phyloP scores from a whole-genome alignment of 768 basidiomycete genomes.

The Termitomyces sp. region DNA sequence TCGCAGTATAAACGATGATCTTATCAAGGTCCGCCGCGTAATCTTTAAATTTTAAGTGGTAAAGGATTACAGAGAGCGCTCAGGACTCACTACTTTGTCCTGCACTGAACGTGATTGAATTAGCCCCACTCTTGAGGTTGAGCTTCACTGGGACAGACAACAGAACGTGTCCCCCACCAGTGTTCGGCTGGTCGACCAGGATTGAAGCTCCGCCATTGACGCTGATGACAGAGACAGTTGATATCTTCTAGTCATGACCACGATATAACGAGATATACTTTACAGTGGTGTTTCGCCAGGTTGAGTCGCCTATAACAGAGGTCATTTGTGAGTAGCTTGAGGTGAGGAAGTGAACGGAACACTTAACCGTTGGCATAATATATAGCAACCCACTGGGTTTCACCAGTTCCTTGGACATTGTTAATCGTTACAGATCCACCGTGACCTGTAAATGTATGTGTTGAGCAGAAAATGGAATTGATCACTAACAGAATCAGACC shows the following conservation, averaged over 20 bases:
- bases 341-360: not conserved
- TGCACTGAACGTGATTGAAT: slow-evolving; percentile 44
- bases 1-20: slow-evolving; percentile 51
- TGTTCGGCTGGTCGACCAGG: slow-evolving; percentile 53
- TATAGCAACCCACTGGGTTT: slow-evolving; percentile 53
- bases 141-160: slow-evolving; percentile 54
- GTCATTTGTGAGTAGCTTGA: not conserved
- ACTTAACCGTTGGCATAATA: slow-evolving; percentile 50
- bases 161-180: slow-evolving; percentile 47
- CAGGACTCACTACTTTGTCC: slow-evolving; percentile 42
- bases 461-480: not conserved
- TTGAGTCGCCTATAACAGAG: slow-evolving; percentile 37
- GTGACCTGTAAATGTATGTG: slow-evolving; percentile 31
- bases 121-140: slow-evolving; percentile 41
- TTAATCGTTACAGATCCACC: slow-evolving; percentile 54
- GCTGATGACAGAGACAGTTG: slow-evolving; percentile 20
- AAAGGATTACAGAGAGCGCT: not conserved
- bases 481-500: slow-evolving; percentile 25
- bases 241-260: not conserved
- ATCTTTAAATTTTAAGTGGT: slow-evolving; percentile 21
- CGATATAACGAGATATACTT: slow-evolving; percentile 27
- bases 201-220: slow-evolving; percentile 52
- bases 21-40: slow-evolving; percentile 59
- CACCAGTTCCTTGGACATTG: slow-evolving; percentile 48
- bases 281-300: slow-evolving; percentile 55